Percentiles rank a stretch among this genome's conserved stretches.
Evolutionary conservation across 2,329 filamentous ascomycete genomes (phyloP).

Genomic region (Trichoderma semiorbis): DNA sequence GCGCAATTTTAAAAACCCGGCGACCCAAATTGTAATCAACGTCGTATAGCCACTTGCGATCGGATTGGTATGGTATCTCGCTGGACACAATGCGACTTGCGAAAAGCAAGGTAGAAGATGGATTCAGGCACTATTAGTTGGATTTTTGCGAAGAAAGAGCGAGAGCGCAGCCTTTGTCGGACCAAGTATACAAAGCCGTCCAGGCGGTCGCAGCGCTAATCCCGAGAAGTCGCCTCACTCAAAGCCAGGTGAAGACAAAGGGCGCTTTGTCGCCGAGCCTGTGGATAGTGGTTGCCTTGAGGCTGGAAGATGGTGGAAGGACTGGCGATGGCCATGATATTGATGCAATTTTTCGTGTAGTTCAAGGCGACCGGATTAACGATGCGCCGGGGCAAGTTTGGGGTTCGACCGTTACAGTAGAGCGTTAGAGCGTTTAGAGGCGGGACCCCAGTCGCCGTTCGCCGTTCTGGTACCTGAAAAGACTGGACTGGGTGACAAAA

Average conservation of each 20-base stretch:
- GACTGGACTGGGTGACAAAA: background rate
- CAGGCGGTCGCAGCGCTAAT: slow-evolving; percentile 6
- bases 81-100: slow-evolving; percentile 8
- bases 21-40: slow-evolving; percentile 2
- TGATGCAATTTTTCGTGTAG: slow-evolving; percentile 19
- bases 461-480: background rate
- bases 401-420: background rate
- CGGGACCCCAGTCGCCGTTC: background rate
- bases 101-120: background rate
- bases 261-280: background rate
- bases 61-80: slow-evolving; percentile 5
- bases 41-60: slow-evolving; percentile 6
- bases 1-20: background rate
- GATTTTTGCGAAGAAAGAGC: background rate
- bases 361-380: slow-evolving; percentile 16
- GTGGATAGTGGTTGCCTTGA: background rate
- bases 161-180: background rate
- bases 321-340: slow-evolving; percentile 9
- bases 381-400: slow-evolving; percentile 2
- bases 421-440: background rate
- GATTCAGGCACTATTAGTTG: slow-evolving; percentile 5
- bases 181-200: background rate
- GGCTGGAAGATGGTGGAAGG: slow-evolving; percentile 13
- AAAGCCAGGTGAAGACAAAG: background rate
- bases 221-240: slow-evolving; percentile 13